Evolutionary conservation across 2,329 filamentous ascomycete genomes (phyloP), one percentile per base, ranked within the genome.

Genomic region (Paracorniculantispora psalliotae): DNA sequence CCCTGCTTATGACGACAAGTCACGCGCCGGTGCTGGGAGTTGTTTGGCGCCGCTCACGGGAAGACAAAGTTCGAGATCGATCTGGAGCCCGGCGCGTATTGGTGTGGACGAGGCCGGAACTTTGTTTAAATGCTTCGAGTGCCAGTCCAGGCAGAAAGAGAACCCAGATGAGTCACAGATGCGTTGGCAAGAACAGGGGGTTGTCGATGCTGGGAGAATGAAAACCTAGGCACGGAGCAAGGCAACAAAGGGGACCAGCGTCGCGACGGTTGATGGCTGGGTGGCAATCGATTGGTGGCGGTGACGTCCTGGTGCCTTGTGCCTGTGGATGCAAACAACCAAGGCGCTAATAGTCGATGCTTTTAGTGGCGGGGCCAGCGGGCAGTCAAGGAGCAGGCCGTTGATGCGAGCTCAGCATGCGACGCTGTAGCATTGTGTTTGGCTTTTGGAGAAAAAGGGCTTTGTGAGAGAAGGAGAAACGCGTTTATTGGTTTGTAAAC

Each of bases 301-400:
- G 46, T 57, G 54, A 57, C 54, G 37, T 57, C 33, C 53, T 57
- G 54, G 23, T 50, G 54, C 54, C 51, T 55, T 30, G 39, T 47
- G 17, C 28, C 33, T 49, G 46, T 25, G 28, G 26, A 44, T 30
- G 52, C 35, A 33, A 25, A n/a, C 12, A 37, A 12, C 33, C 15
- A 3, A 12, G 28, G n/a, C 51, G 52, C 52, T 55, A 47, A 35
- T 47, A 30, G 37, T 7, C 21, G n/a, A n/a, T 6, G 35, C 6
- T 19, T 23, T 46, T 28, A 25, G 35, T 13, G 43, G 53, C 30
- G 21, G 53, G 54, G 44, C 44, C 12, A 28, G 15, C 28, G 19
- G 44, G 19, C 8, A 28, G 19, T 25, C 13, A 10, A 7, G 25
- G 30, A 4, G 43, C 10, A 25, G 23, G 5, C 13, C 5, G 54